Conservation (phyloP, 208 protist species). For the Crithidia thermophila region DNA sequence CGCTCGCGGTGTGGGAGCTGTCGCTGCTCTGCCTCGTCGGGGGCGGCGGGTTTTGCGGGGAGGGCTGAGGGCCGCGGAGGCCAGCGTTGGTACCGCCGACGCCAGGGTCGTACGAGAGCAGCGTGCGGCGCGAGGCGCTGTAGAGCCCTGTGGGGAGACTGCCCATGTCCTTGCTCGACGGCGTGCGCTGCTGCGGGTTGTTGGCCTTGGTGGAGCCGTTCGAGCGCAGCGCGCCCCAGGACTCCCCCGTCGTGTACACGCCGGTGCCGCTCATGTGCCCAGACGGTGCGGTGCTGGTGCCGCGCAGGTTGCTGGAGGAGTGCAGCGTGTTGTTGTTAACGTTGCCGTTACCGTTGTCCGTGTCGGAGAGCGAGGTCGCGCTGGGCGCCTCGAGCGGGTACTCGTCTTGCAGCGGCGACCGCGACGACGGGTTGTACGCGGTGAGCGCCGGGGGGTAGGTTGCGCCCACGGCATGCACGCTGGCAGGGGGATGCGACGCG, state of each 20-base stretch:
- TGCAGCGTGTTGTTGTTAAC: neutral
- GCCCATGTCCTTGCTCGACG: slow-evolving; percentile 14
- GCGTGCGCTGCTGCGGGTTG: neutral
- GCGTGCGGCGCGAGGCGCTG: slow-evolving; percentile 13
- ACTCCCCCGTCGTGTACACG: too few relatives aligned
- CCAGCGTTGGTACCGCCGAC: neutral
- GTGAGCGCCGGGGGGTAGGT: neutral
- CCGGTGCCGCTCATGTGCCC: too few relatives aligned
- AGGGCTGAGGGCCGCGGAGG: neutral
- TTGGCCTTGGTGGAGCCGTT: neutral
- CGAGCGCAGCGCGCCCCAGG: neutral
- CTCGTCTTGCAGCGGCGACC: neutral
- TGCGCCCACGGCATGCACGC: neutral
- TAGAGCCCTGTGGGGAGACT: slow-evolving; percentile 5
- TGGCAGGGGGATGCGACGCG: too few relatives aligned
- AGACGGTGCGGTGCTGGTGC: neutral
- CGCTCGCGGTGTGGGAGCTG: neutral
- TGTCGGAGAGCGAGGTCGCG: neutral
- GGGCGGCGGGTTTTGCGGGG: neutral
- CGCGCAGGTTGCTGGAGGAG: neutral
- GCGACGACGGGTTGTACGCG: neutral
- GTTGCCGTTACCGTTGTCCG: neutral
- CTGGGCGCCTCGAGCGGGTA: neutral
- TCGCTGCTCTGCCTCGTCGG: neutral
- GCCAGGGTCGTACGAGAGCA: neutral